Evolutionary conservation across 768 basidiomycete species (phyloP).

Genomic region (Cystobasidium tubakii): DNA sequence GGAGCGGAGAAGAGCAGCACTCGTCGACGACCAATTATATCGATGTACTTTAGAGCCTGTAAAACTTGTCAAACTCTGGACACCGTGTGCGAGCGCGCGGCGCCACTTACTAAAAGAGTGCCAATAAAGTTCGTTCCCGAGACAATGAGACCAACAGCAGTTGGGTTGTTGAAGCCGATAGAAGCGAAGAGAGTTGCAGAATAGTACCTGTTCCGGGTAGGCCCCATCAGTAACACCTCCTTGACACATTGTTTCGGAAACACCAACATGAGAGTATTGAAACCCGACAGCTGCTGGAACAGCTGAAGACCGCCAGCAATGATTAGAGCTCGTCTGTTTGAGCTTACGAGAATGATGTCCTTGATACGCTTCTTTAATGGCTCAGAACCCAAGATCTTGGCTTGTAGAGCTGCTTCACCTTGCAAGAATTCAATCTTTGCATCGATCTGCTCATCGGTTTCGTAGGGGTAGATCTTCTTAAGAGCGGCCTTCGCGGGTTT

Average conservation of each 20-base stretch:
- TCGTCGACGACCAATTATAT: slow-evolving; percentile 62
- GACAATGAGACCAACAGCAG: slow-evolving; percentile 70
- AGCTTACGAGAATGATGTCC: slow-evolving; percentile 29
- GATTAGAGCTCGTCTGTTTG: slow-evolving; percentile 50
- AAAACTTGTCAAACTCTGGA: neutral
- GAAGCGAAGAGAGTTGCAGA: slow-evolving; percentile 72
- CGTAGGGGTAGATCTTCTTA: slow-evolving; percentile 63
- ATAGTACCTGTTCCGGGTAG: slow-evolving; percentile 48
- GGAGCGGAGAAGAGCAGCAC: slow-evolving; percentile 69
- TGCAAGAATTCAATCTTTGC: slow-evolving; percentile 63
- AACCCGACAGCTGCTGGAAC: slow-evolving; percentile 75
- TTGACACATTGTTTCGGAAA: neutral
- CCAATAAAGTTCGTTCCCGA: slow-evolving; percentile 73
- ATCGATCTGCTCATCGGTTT: slow-evolving; percentile 61
- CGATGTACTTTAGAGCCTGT: slow-evolving; percentile 52
- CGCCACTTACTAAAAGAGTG: slow-evolving; percentile 59
- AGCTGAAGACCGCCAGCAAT: slow-evolving; percentile 75
- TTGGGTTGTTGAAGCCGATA: slow-evolving; percentile 75
- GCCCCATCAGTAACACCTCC: slow-evolving; percentile 5
- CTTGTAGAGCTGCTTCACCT: slow-evolving; percentile 59
- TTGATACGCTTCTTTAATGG: slow-evolving; percentile 10
- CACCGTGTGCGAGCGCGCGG: neutral
- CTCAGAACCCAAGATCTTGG: slow-evolving; percentile 52
- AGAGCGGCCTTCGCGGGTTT: slow-evolving; percentile 58
- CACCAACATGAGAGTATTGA: slow-evolving; percentile 62